Evolutionary conservation across 768 basidiomycete species (phyloP).

Genomic region (Tulasnella sp.): DNA sequence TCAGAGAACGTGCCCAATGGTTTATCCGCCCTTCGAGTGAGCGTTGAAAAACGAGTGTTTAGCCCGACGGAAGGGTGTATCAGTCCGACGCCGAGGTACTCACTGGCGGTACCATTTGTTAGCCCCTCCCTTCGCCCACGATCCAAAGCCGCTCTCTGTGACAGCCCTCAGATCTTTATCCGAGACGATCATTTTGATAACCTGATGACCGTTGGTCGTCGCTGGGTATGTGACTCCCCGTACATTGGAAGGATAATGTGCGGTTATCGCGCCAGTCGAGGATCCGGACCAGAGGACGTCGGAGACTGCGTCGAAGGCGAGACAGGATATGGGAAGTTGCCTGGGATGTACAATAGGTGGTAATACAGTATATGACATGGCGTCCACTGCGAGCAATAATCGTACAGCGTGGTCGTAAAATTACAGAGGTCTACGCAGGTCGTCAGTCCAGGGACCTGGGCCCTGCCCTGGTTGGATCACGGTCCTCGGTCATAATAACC

Average conservation of each 20-base stretch:
- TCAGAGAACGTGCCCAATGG: constrained; percentile 21
- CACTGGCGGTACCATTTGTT: constrained; percentile 75
- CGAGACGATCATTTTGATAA: constrained; percentile 62
- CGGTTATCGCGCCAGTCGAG: constrained; percentile 53
- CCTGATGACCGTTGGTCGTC: constrained; percentile 45
- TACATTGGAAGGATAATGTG: constrained; percentile 52
- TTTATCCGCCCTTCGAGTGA: constrained; percentile 14
- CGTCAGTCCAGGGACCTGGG: too few species aligned
- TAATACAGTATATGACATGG: too few species aligned
- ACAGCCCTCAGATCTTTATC: constrained; percentile 67
- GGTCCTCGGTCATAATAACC: too few species aligned
- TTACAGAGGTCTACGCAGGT: too few species aligned
- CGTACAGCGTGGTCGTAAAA: too few species aligned
- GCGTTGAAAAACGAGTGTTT: background rate
- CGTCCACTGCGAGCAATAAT: too few species aligned
- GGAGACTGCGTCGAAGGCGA: constrained; percentile 83
- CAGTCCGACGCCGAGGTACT: constrained; percentile 21
- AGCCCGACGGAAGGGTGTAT: background rate
- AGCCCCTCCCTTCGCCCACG: constrained; percentile 73
- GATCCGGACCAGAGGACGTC: constrained; percentile 83
- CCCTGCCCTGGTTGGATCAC: too few species aligned
- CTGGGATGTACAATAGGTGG: constrained; percentile 17
- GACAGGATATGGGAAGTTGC: constrained; percentile 45
- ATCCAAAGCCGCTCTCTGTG: constrained; percentile 48
- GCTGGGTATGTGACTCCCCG: constrained; percentile 65